Base-by-base conservation (phyloP, 139 green algal species). In the Nannochloris sp. region DNA sequence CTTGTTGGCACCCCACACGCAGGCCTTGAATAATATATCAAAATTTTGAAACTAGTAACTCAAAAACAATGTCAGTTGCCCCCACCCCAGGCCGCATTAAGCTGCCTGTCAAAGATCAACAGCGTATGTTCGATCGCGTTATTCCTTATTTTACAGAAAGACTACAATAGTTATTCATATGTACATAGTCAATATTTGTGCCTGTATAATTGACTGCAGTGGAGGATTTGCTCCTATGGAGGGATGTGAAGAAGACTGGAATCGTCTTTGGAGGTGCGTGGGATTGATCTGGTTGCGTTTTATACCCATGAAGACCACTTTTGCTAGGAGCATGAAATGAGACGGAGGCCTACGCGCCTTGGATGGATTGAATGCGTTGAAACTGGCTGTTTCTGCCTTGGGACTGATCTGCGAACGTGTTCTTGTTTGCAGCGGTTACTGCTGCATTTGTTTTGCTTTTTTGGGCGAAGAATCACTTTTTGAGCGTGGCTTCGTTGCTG, bases 221-320 rank as follows among this genome's bases (percentile, higher is more conserved):
- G 40, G 75, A 84, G 46, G 75, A 83, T 27, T 49, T 87, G 5
- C 58, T 87, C 25, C 53, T 87, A 24, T 87, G 81, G 81, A 55
- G 67, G 18, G 73, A 87, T 51, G 51, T 60, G 7, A 60, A 60
- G 21, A 68, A 73, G 50, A 68, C 44, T 23, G 80, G 66, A 11
- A 55, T 69, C 2, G 71, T 72, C 5, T 66, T 87, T 21, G 72
- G 36, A 55, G 60, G 60, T 66, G 36, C 34, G 60, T 66, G 18
- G 18, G 46, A 12, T 40, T 40, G 34, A 40, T 40, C 5, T 40
- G 34, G 34, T 40, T 40, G 34, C 8, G 2, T 40, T 40, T 11
- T 40, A 11, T 40, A 14, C 34, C 8, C 8, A 40, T 40, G 34
- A 11, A 11, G 7, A 40, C 34, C 34, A 40, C 1, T 1, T 40